These are phyloP conservation scores for Alternaria incomplexa DNA, from an alignment of 2,329 filamentous ascomycete genomes.

Conservation along the genomic window DNA sequence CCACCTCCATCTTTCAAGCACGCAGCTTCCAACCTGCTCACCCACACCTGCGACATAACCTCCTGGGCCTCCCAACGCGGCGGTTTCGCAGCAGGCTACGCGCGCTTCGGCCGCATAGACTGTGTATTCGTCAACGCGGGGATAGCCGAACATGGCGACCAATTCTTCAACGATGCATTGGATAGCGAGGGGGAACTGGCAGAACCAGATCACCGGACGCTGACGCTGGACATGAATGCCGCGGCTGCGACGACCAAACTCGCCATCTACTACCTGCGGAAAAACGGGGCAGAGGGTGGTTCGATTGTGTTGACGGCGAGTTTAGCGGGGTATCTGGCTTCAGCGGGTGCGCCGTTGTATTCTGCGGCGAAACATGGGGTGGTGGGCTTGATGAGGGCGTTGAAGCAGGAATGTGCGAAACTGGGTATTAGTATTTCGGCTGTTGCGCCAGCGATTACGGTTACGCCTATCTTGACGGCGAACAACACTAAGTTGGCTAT, in stretches of 20 bases:
- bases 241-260: constrained; percentile 56
- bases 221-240: constrained; percentile 56
- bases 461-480: constrained; percentile 52
- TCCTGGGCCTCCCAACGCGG: constrained; percentile 54
- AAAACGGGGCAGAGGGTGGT: constrained; percentile 49
- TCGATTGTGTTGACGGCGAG: constrained; percentile 57
- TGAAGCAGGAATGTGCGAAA: constrained; percentile 57
- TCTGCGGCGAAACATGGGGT: constrained; percentile 59
- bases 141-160: constrained; percentile 56
- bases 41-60: constrained; percentile 54
- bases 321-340: constrained; percentile 57
- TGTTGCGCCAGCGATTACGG: constrained; percentile 57
- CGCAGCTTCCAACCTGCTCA: constrained; percentile 33
- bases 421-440: constrained; percentile 54
- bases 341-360: constrained; percentile 56
- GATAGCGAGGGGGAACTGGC: constrained; percentile 51
- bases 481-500: constrained; percentile 36
- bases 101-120: constrained; percentile 54
- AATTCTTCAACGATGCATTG: constrained; percentile 57
- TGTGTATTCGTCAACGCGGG: constrained; percentile 59
- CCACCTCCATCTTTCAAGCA: constrained; percentile 45
- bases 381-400: constrained; percentile 57
- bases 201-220: constrained; percentile 54
- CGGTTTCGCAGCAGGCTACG: constrained; percentile 51
- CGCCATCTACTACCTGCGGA: constrained; percentile 55